Evolutionary conservation across 257 asterid species (phyloP).

Genomic region (Leonotis leonurus): DNA sequence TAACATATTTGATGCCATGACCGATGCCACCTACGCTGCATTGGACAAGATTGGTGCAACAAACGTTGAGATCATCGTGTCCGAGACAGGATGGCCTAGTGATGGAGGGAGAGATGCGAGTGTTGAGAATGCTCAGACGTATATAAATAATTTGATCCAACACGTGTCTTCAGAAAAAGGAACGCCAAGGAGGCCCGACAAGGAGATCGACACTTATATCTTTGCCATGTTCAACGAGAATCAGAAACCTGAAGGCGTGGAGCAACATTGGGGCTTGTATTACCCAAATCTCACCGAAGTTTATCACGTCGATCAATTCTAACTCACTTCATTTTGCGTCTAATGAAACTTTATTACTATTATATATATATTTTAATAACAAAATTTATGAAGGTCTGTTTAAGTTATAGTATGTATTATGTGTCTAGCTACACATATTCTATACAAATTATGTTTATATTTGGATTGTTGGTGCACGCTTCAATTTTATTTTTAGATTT

Average conservation of each 20-base stretch:
- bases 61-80: constrained; percentile 17
- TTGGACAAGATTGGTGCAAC: constrained; percentile 27
- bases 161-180: constrained; percentile 33
- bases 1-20: constrained; percentile 34
- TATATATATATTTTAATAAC: no score
- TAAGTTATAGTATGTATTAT: no score
- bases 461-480: no score
- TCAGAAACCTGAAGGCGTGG: background rate
- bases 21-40: constrained; percentile 32
- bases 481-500: no score
- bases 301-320: constrained; percentile 25
- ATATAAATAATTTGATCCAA: constrained; percentile 20
- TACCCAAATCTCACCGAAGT: constrained; percentile 30
- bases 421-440: no score
- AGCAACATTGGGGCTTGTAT: background rate
- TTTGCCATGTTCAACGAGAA: constrained; percentile 32
- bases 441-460: no score
- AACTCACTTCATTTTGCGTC: no score
- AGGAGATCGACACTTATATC: constrained; percentile 24
- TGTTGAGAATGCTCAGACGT: constrained; percentile 25
- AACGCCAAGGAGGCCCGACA: constrained; percentile 35
- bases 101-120: constrained; percentile 30
- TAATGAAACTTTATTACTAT: no score
- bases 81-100: constrained; percentile 53
- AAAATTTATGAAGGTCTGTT: no score